Base-by-base conservation (phyloP, 2,329 filamentous ascomycete genomes). In the Pseudocercospora macadamiae region DNA sequence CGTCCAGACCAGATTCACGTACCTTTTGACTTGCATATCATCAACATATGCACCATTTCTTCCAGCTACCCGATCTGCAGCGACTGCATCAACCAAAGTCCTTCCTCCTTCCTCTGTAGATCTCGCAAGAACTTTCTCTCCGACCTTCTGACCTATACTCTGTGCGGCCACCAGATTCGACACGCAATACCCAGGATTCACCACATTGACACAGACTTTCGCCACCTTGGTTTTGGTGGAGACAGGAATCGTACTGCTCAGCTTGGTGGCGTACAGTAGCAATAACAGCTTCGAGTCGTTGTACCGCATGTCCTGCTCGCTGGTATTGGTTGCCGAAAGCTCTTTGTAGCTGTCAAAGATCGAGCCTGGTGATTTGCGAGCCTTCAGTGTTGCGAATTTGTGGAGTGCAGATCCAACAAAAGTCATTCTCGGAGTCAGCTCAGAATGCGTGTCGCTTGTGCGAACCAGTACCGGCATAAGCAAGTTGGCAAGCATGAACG, bases 391-490 rank as follows among this genome's bases (percentile, higher is more conserved):
- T 34, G 32, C 32, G 32, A 34, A 34, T n/a, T 34, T 34, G 32
- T 34, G 32, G n/a, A 34, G 32, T 3, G 10, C 32, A n/a, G 39
- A 73, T 3, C 68, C 63, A 2, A 73, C 68, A 34, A 76, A 63
- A 0, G 69, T 71, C 3, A 76, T 60, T 4, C 66, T 70, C 3
- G 72, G 70, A 1, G 65, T 60, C 0, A 53, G 66, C 30, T 68
- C 67, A 52, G 66, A 71, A 12, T 60, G 57, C 18, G 36, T 61
- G 5, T 68, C 76, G 14, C 74, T 79, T 19, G 75, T 71, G 51
- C 76, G 76, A 34, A 34, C 10, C 4, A 86, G 71, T 62, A 77
- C 80, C 0, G 82, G 82, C 23, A 85, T 57, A 1, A 85, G 36
- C 0, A 82, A 70, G 0, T 79, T 57, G 0, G 73, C 77, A 1